Evolutionary conservation across 163 green algal species (phyloP).

Genomic region (Smithsoniella earleae): DNA sequence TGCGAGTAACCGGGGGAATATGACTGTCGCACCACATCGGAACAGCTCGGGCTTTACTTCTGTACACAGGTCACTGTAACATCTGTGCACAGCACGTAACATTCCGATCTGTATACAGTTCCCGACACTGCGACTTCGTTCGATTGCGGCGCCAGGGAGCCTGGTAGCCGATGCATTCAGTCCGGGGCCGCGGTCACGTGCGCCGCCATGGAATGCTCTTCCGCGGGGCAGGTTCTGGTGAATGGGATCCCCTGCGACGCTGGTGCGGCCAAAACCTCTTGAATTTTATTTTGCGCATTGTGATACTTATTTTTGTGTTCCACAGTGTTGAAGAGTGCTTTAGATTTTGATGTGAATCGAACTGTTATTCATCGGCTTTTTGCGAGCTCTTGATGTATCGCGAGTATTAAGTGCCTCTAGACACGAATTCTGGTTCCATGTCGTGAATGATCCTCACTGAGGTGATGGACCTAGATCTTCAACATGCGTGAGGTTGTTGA

Average conservation of each 20-base stretch:
- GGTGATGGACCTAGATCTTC: no score
- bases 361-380: not conserved
- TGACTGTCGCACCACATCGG: not conserved
- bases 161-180: not conserved
- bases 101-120: not conserved
- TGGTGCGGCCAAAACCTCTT: not conserved
- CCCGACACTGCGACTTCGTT: not conserved
- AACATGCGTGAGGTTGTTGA: no score
- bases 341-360: not conserved
- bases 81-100: not conserved
- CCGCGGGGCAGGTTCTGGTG: not conserved
- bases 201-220: not conserved
- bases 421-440: no score
- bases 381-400: not conserved
- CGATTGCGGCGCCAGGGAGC: not conserved
- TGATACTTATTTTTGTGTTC: not conserved
- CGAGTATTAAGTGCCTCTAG: no score
- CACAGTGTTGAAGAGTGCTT: not conserved
- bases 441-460: no score
- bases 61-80: not conserved
- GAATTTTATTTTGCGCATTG: not conserved
- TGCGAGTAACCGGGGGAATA: not conserved
- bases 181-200: not conserved
- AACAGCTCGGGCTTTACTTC: not conserved
- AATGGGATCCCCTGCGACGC: constrained; percentile 12